phyloP scores from a whole-genome alignment of 352 stramenopile genomes.

The Pythium coloratum region DNA sequence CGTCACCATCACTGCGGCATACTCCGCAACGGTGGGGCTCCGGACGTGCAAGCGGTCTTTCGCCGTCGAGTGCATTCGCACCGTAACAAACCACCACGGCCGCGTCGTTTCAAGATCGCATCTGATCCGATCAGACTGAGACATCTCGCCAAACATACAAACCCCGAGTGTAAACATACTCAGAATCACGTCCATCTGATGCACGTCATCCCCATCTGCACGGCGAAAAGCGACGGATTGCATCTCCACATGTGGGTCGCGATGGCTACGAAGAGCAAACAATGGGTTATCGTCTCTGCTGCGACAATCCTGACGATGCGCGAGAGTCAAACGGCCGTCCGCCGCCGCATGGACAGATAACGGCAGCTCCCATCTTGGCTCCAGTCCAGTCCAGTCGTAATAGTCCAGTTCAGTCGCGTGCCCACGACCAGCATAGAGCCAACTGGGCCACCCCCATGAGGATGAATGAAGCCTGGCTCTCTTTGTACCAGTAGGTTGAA shows the following conservation, averaged over 20 bases:
- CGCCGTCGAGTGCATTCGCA: not conserved
- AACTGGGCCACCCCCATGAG: not conserved
- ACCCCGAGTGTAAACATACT: not conserved
- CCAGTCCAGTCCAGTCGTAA: too few relatives aligned
- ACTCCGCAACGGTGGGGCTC: not conserved
- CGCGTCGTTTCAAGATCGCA: conserved; percentile 6
- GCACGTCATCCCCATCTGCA: not conserved
- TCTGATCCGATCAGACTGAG: conserved; percentile 1
- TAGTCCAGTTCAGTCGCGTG: too few relatives aligned
- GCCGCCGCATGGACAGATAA: too few relatives aligned
- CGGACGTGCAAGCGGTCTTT: not conserved
- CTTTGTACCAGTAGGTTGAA: not conserved
- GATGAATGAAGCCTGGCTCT: not conserved
- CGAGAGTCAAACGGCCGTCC: not conserved
- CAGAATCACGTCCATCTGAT: not conserved
- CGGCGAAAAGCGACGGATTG: not conserved
- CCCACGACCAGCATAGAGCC: too few relatives aligned
- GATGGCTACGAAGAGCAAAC: not conserved
- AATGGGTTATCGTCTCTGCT: not conserved
- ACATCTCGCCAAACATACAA: not conserved
- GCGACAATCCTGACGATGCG: not conserved
- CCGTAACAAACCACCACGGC: not conserved
- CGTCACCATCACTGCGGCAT: not conserved
- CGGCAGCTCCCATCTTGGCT: not conserved
- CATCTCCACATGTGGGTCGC: not conserved